A percentile compares a stretch with the other conserved stretches of the same genome.
Evolutionary conservation across 1,284 basidiomycete species (phyloP).

Genomic region (Leucoagaricus sp.): DNA sequence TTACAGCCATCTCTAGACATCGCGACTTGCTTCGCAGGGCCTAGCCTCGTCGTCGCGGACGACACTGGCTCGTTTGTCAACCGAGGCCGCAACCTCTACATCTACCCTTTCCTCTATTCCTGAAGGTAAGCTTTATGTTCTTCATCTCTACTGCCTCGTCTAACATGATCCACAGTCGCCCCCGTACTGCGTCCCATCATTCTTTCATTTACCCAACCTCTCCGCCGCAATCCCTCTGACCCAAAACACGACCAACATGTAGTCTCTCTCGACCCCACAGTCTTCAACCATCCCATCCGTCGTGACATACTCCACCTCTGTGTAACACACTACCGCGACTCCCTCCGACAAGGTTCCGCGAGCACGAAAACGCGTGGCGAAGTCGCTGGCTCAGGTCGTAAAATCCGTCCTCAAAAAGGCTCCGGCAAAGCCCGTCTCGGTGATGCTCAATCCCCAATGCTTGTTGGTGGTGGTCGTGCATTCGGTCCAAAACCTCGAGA

Average conservation of each 20-base stretch:
- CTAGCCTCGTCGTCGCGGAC: background rate
- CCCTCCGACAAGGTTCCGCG: slow-evolving; percentile 87
- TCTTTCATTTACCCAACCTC: slow-evolving; percentile 58
- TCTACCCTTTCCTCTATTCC: background rate
- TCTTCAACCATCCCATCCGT: slow-evolving; percentile 88
- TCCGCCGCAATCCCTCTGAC: slow-evolving; percentile 44
- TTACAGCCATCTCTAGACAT: slow-evolving; percentile 15
- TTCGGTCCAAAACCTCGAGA: slow-evolving; percentile 91
- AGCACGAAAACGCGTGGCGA: slow-evolving; percentile 91
- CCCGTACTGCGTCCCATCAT: slow-evolving; percentile 53
- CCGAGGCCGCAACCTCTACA: background rate
- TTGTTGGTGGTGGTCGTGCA: slow-evolving; percentile 90
- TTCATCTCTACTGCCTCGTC: background rate
- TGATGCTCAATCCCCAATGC: slow-evolving; percentile 86
- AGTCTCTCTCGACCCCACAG: slow-evolving; percentile 76
- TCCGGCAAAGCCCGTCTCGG: slow-evolving; percentile 89
- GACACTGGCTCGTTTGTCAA: slow-evolving; percentile 5
- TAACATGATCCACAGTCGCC: slow-evolving; percentile 31
- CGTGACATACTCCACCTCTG: slow-evolving; percentile 94
- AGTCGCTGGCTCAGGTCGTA: slow-evolving; percentile 85
- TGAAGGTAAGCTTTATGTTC: background rate
- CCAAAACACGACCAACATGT: slow-evolving; percentile 47
- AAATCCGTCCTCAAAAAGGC: slow-evolving; percentile 93
- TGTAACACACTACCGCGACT: slow-evolving; percentile 87
- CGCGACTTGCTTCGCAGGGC: slow-evolving; percentile 13